A percentile compares a stretch with the other conserved stretches of the same genome.
Evolutionary conservation across 768 basidiomycete species (phyloP).

Genomic region (Leccinum subgranulosum): DNA sequence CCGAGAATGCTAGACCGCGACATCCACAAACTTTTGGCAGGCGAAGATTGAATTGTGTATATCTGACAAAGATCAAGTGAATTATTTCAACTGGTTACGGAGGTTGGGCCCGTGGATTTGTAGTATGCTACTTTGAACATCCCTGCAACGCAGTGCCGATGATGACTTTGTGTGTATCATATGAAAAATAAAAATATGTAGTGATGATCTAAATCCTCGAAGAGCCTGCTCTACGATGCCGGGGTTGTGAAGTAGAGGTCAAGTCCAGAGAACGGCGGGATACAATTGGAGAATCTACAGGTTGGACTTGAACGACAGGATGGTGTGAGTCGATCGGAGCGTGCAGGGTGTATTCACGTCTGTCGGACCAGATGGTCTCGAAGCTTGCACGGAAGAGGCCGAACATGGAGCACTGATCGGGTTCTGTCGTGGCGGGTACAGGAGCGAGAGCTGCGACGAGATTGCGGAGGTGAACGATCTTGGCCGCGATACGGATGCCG

Average conservation of each 20-base stretch:
- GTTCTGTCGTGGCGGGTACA: constrained; percentile 21
- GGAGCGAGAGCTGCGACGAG: constrained; percentile 19
- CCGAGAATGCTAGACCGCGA: constrained; percentile 1
- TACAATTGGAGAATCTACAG: background rate
- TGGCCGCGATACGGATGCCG: constrained; percentile 18
- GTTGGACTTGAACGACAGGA: constrained; percentile 1
- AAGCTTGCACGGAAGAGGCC: constrained; percentile 20
- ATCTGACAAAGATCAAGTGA: background rate
- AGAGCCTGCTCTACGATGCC: constrained; percentile 18
- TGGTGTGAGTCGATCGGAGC: constrained; percentile 3
- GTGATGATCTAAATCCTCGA: constrained; percentile 17
- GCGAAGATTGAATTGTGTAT: background rate
- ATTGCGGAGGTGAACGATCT: constrained; percentile 21
- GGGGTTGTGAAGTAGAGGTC: constrained; percentile 2
- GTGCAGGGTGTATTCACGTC: constrained; percentile 1
- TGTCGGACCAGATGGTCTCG: constrained; percentile 20
- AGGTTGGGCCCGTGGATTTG: background rate
- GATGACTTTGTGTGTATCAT: background rate
- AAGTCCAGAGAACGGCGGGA: constrained; percentile 8
- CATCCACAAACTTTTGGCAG: background rate
- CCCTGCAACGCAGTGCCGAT: no score
- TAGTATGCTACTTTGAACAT: background rate
- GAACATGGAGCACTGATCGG: constrained; percentile 11
- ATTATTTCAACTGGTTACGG: background rate
- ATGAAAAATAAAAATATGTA: background rate